Base-by-base conservation (phyloP, 495 filamentous ascomycete genomes). In the Tuber microsphaerosporum region DNA sequence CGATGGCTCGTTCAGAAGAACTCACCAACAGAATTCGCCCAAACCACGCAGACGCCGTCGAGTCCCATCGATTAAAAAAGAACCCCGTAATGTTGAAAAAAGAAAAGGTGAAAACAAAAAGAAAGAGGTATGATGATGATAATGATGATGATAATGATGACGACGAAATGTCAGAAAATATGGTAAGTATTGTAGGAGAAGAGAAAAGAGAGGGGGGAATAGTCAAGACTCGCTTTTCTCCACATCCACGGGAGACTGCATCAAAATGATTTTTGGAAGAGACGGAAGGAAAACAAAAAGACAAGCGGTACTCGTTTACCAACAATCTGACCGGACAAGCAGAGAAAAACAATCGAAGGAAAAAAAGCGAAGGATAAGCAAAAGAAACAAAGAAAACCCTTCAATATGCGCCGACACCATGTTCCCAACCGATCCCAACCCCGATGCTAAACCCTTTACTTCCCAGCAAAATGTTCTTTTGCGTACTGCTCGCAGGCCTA, bases 401-500 rank as follows among this genome's bases (percentile, higher is more conserved):
- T 80, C 78, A 76, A 74, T 80, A 80, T 80, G 71, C 79, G 77
- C 79, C 79, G 76, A 74, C 72, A 78, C 77, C 74, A 77, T 76
- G 74, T 72, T 70, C 78, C 77, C 65, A 80, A 69, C 74, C 51
- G 51, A 61, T 44, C 31, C 65, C 68, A 56, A 43, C 56, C 56
- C 72, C 43, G 26, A 77, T 78, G 69, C 39, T 51, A 75, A 20
- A 31, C n/a, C 44, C 77, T 72, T 51, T 70, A 82, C 76, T 83
- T 83, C 43, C 81, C 81, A 19, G 81, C 56, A 76, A 97, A 97
- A 84, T 97, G 91, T 84, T 99, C 95, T 84, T 97, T 99, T 48
- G 95, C 95, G 84, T 97, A 98, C 84, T 97, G 94, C 83, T 99
- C 95, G 86, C 95, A 99, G 44, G 95, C 94, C 94, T 97, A 80